Conservation (phyloP, 2,329 filamentous ascomycete species). For the Stagonosporopsis cucurbitacearum region DNA sequence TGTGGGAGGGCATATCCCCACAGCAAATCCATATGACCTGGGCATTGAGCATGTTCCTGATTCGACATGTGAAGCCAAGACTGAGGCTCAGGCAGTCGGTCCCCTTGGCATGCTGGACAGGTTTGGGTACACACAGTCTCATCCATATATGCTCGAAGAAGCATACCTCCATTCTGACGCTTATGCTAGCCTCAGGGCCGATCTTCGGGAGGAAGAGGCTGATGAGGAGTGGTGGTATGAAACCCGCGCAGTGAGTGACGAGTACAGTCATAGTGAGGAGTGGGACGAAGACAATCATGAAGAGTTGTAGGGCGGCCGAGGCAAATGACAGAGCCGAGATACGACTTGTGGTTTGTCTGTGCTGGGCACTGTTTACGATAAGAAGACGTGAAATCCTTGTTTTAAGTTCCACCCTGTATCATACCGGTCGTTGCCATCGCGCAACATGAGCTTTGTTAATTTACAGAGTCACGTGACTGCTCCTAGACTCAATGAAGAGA, state of each 20-base stretch:
- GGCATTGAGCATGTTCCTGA: background rate
- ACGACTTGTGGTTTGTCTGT: background rate
- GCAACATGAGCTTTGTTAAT: too few species aligned
- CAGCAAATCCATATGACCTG: background rate
- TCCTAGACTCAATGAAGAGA: too few species aligned
- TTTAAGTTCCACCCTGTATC: too few species aligned
- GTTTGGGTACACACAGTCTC: background rate
- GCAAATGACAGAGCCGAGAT: background rate
- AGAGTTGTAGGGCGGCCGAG: background rate
- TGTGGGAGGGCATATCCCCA: background rate
- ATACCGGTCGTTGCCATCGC: too few species aligned
- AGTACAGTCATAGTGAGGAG: background rate
- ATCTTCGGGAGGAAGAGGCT: background rate
- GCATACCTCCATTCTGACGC: background rate
- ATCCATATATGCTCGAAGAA: slow-evolving; percentile 2
- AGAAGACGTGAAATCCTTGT: too few species aligned
- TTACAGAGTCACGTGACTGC: too few species aligned
- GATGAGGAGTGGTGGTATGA: background rate
- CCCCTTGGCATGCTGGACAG: background rate
- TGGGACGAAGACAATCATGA: background rate
- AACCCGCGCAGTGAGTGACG: background rate
- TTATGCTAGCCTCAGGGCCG: background rate
- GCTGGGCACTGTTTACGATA: background rate
- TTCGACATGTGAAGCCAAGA: background rate
- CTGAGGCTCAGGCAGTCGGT: background rate